A percentile compares a stretch with the other conserved stretches of the same genome.
Evolutionary conservation across 75 land plant genomes (phyloP).

Genomic region (Picea sitchensis): DNA sequence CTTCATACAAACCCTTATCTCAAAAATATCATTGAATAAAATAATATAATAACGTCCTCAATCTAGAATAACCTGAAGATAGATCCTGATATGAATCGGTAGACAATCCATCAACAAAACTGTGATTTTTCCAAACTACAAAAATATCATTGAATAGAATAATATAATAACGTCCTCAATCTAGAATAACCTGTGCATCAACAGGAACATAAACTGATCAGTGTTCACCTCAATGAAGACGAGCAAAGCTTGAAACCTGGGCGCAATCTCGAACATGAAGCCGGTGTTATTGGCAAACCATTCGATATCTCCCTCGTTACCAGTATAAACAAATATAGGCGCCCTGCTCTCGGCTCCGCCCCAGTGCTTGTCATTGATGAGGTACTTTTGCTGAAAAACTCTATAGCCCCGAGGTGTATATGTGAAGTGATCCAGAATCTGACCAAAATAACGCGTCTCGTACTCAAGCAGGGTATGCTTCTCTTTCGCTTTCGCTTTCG

Average conservation of each 20-base stretch:
- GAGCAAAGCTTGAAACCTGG: constrained; percentile 50
- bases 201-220: not conserved
- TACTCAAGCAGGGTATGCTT: not conserved
- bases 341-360: constrained; percentile 34
- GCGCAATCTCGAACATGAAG: constrained; percentile 52
- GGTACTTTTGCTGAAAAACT: constrained; percentile 59
- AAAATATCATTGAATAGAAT: not conserved
- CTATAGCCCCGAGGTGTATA: constrained; percentile 41
- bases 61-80: too few relatives aligned
- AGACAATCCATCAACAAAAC: too few relatives aligned
- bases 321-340: constrained; percentile 72
- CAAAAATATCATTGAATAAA: too few relatives aligned
- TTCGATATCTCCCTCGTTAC: constrained; percentile 70
- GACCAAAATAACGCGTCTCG: constrained; percentile 30
- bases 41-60: too few relatives aligned
- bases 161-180: not conserved
- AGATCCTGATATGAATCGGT: too few relatives aligned
- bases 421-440: constrained; percentile 66
- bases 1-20: too few relatives aligned
- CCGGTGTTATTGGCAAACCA: constrained; percentile 77
- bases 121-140: too few relatives aligned
- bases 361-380: constrained; percentile 52
- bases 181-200: not conserved
- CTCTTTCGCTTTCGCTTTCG: not conserved
- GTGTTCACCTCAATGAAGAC: constrained; percentile 61